A percentile compares a stretch with the other conserved stretches of the same genome.
Conservation (phyloP, 768 basidiomycete species). For the Calvatia gigantea region DNA sequence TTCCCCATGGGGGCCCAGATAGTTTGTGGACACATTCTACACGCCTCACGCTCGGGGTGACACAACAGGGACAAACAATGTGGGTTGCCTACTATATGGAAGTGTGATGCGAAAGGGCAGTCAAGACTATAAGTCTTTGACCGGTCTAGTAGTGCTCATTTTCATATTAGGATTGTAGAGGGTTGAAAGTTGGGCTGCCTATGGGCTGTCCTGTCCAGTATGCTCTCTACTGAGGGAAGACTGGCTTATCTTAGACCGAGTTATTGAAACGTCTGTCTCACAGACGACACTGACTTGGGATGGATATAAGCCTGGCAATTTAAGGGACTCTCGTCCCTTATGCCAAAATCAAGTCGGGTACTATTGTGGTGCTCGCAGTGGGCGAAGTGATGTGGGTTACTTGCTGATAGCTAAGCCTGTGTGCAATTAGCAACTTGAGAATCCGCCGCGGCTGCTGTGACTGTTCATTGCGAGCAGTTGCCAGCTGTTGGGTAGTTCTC, state of each 20-base stretch:
- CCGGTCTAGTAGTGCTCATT: not conserved
- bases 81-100: not conserved
- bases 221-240: slow-evolving; percentile 22
- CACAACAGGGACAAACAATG: not conserved
- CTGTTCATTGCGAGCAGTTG: slow-evolving; percentile 15
- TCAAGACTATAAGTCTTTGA: not conserved
- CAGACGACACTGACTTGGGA: slow-evolving; percentile 24
- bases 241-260: slow-evolving; percentile 32
- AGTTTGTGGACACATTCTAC: not conserved
- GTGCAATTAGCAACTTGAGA: slow-evolving; percentile 31
- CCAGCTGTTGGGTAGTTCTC: slow-evolving; percentile 36
- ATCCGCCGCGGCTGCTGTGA: slow-evolving; percentile 30
- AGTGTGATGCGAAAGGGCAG: not conserved
- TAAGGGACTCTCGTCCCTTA: not conserved
- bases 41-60: not conserved
- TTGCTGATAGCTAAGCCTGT: slow-evolving; percentile 38
- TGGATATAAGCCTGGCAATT: slow-evolving; percentile 26
- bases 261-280: slow-evolving; percentile 30
- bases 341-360: slow-evolving; percentile 18
- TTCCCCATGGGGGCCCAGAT: not conserved
- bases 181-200: slow-evolving; percentile 1
- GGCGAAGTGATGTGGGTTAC: slow-evolving; percentile 31
- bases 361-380: slow-evolving; percentile 26
- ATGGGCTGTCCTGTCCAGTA: slow-evolving; percentile 20
- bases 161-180: not conserved